These are phyloP conservation scores for Cercophora samala DNA, from an alignment of 495 filamentous ascomycete genomes.

Conservation along the genomic window DNA sequence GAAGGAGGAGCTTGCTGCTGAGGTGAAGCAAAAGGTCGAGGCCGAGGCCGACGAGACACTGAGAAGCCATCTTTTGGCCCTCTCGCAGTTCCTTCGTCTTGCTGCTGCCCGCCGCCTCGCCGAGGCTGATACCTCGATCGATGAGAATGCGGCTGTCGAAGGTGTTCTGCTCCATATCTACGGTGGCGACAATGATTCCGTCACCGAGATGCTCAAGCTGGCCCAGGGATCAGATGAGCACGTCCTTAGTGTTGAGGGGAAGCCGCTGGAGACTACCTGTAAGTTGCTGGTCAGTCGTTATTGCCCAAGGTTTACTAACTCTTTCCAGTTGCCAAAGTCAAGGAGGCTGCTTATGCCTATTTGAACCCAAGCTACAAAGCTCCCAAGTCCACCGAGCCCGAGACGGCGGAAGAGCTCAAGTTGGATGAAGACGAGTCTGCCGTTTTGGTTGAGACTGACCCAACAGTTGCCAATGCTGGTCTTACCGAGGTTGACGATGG, in stretches of 20 bases:
- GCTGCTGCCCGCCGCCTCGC: conserved; percentile 67
- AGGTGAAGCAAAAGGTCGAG: conserved; percentile 54
- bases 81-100: conserved; percentile 77
- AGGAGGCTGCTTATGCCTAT: conserved; percentile 55
- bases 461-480: conserved; percentile 71
- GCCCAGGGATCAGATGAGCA: conserved; percentile 76
- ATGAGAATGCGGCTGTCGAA: conserved; percentile 85
- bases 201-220: conserved; percentile 78
- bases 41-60: conserved; percentile 53
- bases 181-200: conserved; percentile 75
- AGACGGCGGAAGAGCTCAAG: conserved; percentile 29
- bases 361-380: conserved; percentile 35
- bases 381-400: conserved; percentile 29
- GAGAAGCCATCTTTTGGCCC: conserved; percentile 55
- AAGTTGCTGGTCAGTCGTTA: conserved; percentile 33
- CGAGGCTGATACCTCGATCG: conserved; percentile 57
- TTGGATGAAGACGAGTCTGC: conserved; percentile 34
- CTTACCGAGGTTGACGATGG: conserved; percentile 62
- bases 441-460: conserved; percentile 60
- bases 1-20: conserved; percentile 55
- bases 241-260: conserved; percentile 61
- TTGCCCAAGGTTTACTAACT: conserved; percentile 25
- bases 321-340: conserved; percentile 62
- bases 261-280: conserved; percentile 72
- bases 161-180: conserved; percentile 86